Conservation (phyloP, 306 rosid species). For the Bauhinia variegata region DNA sequence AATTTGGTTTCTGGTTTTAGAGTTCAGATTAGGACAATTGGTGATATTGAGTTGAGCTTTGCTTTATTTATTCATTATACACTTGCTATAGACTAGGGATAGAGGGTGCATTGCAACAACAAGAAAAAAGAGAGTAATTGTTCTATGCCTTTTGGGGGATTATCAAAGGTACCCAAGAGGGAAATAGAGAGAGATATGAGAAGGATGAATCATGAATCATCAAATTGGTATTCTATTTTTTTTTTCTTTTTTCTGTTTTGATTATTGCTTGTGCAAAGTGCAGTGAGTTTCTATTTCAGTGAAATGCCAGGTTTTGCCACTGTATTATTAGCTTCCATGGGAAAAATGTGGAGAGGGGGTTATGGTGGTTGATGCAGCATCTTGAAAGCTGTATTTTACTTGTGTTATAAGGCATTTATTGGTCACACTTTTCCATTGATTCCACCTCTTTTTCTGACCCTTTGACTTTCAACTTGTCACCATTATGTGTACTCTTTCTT, state of each 20-base stretch:
- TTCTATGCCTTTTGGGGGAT: constrained; percentile 25
- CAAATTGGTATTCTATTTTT: constrained; percentile 32
- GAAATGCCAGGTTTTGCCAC: constrained; percentile 21
- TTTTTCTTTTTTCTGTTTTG: constrained; percentile 27
- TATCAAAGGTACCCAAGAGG: constrained; percentile 11
- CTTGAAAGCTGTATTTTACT: constrained; percentile 40
- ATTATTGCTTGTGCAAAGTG: constrained; percentile 39
- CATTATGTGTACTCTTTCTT: not conserved
- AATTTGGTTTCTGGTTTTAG: constrained; percentile 10
- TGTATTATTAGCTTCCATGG: constrained; percentile 38
- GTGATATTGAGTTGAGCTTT: constrained; percentile 33
- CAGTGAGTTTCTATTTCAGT: constrained; percentile 34
- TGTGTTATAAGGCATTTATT: constrained; percentile 40
- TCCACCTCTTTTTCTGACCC: not conserved
- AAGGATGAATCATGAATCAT: constrained; percentile 22
- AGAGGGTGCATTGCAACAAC: constrained; percentile 20
- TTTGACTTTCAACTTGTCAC: no score
- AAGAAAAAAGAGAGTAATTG: constrained; percentile 21
- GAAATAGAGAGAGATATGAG: constrained; percentile 16
- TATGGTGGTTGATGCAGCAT: constrained; percentile 32
- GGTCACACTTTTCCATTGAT: constrained; percentile 5
- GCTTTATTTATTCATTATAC: constrained; percentile 52
- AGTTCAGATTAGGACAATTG: constrained; percentile 60
- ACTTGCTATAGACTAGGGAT: constrained; percentile 23
- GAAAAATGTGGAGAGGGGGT: constrained; percentile 22